Conservation (phyloP, 176 grass and related monocot genomes). For the Avena sativa region DNA sequence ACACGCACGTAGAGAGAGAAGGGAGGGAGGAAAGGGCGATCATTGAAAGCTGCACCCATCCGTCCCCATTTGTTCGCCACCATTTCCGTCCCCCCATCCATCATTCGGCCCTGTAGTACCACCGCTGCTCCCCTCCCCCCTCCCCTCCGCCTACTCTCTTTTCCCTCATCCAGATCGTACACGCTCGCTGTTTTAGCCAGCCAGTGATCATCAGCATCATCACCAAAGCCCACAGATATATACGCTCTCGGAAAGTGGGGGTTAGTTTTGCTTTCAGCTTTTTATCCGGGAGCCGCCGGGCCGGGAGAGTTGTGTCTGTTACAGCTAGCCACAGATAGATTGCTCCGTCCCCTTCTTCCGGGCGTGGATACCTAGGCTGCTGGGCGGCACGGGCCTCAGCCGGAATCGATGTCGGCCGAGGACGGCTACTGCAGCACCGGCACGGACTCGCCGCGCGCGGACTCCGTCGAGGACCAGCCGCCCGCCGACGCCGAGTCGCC, state of each 20-base stretch:
- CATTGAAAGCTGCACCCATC: slow-evolving; percentile 72
- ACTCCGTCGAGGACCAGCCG: slow-evolving; percentile 69
- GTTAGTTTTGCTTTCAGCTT: slow-evolving; percentile 46
- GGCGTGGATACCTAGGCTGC: slow-evolving; percentile 41
- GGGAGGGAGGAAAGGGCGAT: slow-evolving; percentile 1
- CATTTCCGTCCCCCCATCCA: slow-evolving; percentile 39
- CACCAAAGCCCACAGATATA: slow-evolving; percentile 25
- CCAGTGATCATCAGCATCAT: slow-evolving; percentile 40
- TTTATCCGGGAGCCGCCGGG: slow-evolving; percentile 42
- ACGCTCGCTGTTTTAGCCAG: not conserved
- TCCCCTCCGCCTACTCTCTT: not conserved
- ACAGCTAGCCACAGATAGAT: not conserved
- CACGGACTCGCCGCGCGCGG: slow-evolving; percentile 63
- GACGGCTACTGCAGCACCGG: slow-evolving; percentile 67
- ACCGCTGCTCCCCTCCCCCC: not conserved
- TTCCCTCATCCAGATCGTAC: not conserved
- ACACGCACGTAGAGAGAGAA: slow-evolving; percentile 22
- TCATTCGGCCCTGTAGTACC: slow-evolving; percentile 21
- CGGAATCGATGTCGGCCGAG: slow-evolving; percentile 45
- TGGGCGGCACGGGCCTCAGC: not conserved
- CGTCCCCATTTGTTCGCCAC: slow-evolving; percentile 53
- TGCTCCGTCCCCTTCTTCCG: not conserved
- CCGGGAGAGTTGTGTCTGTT: not conserved
- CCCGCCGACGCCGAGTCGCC: slow-evolving; percentile 43
- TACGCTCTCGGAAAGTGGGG: slow-evolving; percentile 45